Evolutionary conservation across 768 basidiomycete species (phyloP).

Genomic region (Ramaria sp.): DNA sequence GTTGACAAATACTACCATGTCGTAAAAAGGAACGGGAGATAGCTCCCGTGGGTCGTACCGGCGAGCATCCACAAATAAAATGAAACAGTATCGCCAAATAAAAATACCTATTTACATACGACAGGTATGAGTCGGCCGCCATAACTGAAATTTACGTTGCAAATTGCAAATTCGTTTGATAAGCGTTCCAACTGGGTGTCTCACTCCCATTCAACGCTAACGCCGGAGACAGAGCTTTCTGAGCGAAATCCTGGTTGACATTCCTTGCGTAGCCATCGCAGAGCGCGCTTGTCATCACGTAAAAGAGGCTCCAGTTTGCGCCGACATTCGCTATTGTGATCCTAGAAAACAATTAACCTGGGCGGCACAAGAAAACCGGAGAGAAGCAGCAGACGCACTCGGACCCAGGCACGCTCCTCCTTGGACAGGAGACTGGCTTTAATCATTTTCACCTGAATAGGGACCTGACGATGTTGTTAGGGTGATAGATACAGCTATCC

Average conservation of each 20-base stretch:
- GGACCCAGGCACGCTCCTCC: slow-evolving; percentile 82
- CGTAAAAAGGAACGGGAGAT: background rate
- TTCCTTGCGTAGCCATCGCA: slow-evolving; percentile 73
- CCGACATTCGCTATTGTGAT: slow-evolving; percentile 70
- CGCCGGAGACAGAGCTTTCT: slow-evolving; percentile 50
- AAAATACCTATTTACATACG: too few relatives aligned
- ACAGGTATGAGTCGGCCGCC: too few relatives aligned
- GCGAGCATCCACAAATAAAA: background rate
- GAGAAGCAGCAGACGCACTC: slow-evolving; percentile 30
- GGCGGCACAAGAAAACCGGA: background rate
- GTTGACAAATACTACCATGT: background rate
- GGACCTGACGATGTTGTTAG: slow-evolving; percentile 43
- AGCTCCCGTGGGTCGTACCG: background rate
- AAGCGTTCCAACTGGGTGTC: background rate
- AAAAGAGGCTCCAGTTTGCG: slow-evolving; percentile 54
- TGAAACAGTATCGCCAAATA: background rate
- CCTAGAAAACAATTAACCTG: slow-evolving; percentile 28
- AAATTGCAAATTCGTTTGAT: background rate
- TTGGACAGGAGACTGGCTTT: slow-evolving; percentile 75
- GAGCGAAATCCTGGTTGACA: slow-evolving; percentile 68
- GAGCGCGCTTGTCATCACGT: slow-evolving; percentile 68
- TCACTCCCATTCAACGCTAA: slow-evolving; percentile 73
- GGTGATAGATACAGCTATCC: background rate
- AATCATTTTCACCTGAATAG: slow-evolving; percentile 86
- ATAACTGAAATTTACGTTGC: background rate